These are phyloP conservation scores for Metarhizium brunneum DNA, from an alignment of 2,329 filamentous ascomycete genomes.

Conservation along the genomic window DNA sequence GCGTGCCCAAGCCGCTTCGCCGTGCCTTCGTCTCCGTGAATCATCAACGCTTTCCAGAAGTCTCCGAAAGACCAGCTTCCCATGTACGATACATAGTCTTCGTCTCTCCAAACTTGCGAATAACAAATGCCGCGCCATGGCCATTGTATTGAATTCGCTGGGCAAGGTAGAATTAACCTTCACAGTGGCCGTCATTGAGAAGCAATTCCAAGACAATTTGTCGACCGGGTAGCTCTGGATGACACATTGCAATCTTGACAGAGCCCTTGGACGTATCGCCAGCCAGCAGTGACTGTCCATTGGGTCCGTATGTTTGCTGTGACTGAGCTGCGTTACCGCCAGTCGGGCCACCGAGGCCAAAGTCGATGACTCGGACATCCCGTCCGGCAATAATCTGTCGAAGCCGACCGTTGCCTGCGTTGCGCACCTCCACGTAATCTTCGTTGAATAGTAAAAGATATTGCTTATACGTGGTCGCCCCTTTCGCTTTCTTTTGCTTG, in stretches of 20 bases:
- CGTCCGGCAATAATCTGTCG: conserved; percentile 89
- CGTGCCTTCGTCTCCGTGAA: not conserved
- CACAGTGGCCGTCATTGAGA: conserved; percentile 73
- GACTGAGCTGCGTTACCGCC: conserved; percentile 33
- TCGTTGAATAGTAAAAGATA: conserved; percentile 91
- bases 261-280: conserved; percentile 54
- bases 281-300: conserved; percentile 23
- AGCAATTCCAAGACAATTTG: conserved; percentile 90
- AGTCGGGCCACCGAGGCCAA: conserved; percentile 59
- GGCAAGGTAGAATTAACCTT: conserved; percentile 16
- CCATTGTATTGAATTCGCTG: not conserved
- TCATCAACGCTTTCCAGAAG: not conserved
- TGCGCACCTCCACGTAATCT: conserved; percentile 94
- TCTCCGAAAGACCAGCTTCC: not conserved
- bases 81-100: not conserved
- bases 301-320: conserved; percentile 24
- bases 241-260: conserved; percentile 91
- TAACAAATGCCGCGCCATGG: not conserved
- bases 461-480: conserved; percentile 80
- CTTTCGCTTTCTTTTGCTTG: conserved; percentile 65
- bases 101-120: no score
- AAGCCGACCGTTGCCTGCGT: conserved; percentile 88
- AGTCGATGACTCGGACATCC: conserved; percentile 85
- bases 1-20: not conserved
- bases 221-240: conserved; percentile 74